Evolutionary conservation across 2,329 filamentous ascomycete genomes (phyloP).

Genomic region (Ambrosiella cleistominuta): DNA sequence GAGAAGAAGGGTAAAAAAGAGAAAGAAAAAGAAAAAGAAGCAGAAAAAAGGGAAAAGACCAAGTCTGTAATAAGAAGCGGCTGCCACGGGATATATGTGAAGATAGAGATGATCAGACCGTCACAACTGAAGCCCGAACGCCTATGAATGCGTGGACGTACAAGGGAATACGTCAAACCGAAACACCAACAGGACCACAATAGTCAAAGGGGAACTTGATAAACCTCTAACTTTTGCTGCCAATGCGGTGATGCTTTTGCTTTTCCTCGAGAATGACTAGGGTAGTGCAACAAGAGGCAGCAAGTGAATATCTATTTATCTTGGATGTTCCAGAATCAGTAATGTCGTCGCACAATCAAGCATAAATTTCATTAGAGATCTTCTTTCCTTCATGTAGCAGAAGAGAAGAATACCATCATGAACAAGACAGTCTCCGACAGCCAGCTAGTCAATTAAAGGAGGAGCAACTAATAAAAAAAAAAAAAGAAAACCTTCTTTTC

Average conservation of each 20-base stretch:
- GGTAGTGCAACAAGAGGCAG: neutral
- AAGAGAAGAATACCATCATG: too few relatives aligned
- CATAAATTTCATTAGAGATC: too few relatives aligned
- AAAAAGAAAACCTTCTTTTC: neutral
- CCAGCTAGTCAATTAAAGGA: neutral
- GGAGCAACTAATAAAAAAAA: neutral
- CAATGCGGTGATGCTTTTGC: neutral
- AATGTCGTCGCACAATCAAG: too few relatives aligned
- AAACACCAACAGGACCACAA: conserved; percentile 3
- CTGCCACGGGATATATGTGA: neutral
- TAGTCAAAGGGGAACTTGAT: neutral
- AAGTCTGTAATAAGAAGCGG: neutral
- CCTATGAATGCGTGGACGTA: neutral
- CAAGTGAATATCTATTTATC: neutral
- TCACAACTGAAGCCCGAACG: neutral
- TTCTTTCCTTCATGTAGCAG: too few relatives aligned
- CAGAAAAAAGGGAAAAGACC: neutral
- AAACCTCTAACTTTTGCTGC: neutral
- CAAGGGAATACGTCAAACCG: conserved; percentile 2
- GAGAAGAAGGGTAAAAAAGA: conserved; percentile 4
- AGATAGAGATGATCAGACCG: neutral
- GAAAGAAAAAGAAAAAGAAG: neutral
- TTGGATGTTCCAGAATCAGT: too few relatives aligned
- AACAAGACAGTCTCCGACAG: too few relatives aligned
- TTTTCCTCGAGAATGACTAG: neutral